Evolutionary conservation across 2,329 filamentous ascomycete species (phyloP), one percentile per base, ranked within the genome.

Genomic region (Lachnellula arida): DNA sequence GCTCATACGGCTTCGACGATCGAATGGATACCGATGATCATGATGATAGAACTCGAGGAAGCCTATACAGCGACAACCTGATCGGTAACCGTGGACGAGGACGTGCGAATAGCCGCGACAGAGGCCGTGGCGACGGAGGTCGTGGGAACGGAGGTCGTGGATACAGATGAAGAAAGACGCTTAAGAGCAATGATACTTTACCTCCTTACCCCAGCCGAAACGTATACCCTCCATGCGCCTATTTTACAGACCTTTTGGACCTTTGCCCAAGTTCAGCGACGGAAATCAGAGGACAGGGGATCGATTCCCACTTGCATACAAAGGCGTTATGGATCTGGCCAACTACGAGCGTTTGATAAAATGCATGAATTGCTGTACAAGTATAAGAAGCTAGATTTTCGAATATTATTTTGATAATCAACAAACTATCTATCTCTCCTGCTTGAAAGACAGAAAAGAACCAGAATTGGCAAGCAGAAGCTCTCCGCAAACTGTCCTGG

Each of bases 1-100:
- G 69, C 4, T 65, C 68, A 42, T 70, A 71, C 51, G 69, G 69
- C 12, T 71, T 71, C 53, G 65, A 67, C 4, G 67, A 70, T 53
- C 61, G 63, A 5, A 70, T 71, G 68, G 69, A 70, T 3, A 68
- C 63, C 0, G 65, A 71, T 53, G 63, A 68, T 32, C 49, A 48
- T 14, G 56, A 66, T 14, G 56, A 57, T 32, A 54, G 53, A 25
- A 51, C 53, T 3, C 51, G 60, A 47, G 58, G 58, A 49, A 61
- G 62, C 12, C 60, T 71, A 5, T 71, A 71, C 48, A 71, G 69
- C 46, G 69, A 71, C 46, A 62, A 50, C 37, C 51, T 71, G 40
- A 58, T 71, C 11, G 59, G 57, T 17, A 51, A 49, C 46, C 51
- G 53, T 17, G 55, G 52, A 32, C 55, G 58, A 42, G 58, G 58